Conservation (phyloP, 352 stramenopile species). For the Phytophthora cryptogea region DNA sequence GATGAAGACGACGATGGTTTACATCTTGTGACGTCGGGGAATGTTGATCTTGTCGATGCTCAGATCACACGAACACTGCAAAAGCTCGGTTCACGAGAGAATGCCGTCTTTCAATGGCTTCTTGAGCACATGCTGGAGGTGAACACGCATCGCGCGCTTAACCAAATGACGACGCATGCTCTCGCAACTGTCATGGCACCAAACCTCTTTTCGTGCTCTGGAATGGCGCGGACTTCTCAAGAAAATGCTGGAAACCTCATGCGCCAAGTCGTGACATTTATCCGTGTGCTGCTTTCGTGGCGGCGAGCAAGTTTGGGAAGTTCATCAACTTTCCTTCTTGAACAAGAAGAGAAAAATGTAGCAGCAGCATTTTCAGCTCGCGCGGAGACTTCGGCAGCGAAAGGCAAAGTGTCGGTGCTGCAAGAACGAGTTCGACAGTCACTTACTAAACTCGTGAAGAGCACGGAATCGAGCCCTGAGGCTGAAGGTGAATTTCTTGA, state of each 20-base stretch:
- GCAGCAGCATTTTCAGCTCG: slow-evolving; percentile 17
- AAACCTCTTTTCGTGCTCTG: slow-evolving; percentile 48
- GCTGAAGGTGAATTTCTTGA: slow-evolving; percentile 4
- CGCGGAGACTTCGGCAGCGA: not conserved
- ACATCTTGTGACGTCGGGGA: slow-evolving; percentile 20
- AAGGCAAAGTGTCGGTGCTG: slow-evolving; percentile 5
- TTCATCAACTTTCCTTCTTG: slow-evolving; percentile 19
- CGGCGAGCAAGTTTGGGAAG: slow-evolving; percentile 21
- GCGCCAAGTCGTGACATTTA: slow-evolving; percentile 38
- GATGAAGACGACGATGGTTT: slow-evolving; percentile 17
- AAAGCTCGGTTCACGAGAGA: slow-evolving; percentile 37
- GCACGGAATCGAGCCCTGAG: slow-evolving; percentile 4
- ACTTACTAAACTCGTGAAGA: slow-evolving; percentile 20
- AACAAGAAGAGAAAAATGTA: slow-evolving; percentile 29
- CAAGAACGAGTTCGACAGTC: slow-evolving; percentile 30
- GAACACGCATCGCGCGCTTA: slow-evolving; percentile 30
- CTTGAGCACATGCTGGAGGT: slow-evolving; percentile 72
- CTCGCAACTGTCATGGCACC: slow-evolving; percentile 62
- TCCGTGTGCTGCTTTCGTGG: slow-evolving; percentile 51
- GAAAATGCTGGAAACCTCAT: slow-evolving; percentile 29
- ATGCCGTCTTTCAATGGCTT: slow-evolving; percentile 61
- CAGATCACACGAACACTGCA: slow-evolving; percentile 24
- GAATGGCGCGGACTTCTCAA: slow-evolving; percentile 13
- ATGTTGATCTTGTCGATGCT: slow-evolving; percentile 18
- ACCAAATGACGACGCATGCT: slow-evolving; percentile 59